These are phyloP conservation scores for Chrysoporthe cubensis DNA, from an alignment of 2,329 filamentous ascomycete species.

Conservation along the genomic window DNA sequence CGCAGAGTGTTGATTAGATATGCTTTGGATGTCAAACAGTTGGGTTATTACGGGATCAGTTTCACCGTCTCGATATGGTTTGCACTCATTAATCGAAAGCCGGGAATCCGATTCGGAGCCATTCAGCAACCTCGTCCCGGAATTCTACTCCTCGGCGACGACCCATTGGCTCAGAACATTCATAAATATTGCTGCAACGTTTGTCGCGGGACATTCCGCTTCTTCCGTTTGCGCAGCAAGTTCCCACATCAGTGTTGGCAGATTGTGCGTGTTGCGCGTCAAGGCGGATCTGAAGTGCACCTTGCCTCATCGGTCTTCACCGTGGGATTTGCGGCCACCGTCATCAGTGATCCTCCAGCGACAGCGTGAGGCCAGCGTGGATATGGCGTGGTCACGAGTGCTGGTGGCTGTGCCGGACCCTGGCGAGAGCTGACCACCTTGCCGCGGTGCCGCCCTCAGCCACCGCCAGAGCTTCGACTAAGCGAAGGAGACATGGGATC, in stretches of 20 bases:
- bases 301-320: neutral
- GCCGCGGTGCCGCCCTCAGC: neutral
- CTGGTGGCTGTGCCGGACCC: conserved; percentile 16
- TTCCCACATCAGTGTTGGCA: neutral
- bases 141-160: no score
- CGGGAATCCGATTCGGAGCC: neutral
- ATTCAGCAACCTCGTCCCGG: neutral
- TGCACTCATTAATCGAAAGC: neutral
- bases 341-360: neutral
- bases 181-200: neutral
- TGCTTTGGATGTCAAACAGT: neutral
- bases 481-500: neutral
- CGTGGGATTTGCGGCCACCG: neutral
- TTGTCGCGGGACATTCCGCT: neutral
- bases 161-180: neutral
- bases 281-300: neutral
- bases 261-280: neutral
- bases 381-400: neutral
- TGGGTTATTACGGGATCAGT: neutral
- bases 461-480: neutral
- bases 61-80: neutral
- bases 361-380: neutral
- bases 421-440: conserved; percentile 1
- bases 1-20: no score
- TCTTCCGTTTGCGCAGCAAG: neutral